Evolutionary conservation across 139 green algal genomes (phyloP).

Genomic region (Micromonas commoda): DNA sequence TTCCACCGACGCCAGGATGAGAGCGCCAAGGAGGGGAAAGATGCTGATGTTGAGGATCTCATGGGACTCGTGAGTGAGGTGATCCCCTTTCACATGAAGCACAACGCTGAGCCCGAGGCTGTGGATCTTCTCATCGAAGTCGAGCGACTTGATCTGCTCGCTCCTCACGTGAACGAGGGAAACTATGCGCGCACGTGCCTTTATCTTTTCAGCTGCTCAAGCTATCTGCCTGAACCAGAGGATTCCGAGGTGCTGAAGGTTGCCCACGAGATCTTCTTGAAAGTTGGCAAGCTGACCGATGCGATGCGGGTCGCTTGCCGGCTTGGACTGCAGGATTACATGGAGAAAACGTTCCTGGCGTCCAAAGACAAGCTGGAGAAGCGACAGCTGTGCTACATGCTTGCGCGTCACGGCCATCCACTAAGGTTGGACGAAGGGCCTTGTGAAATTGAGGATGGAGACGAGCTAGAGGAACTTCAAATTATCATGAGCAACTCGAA

Average conservation of each 20-base stretch:
- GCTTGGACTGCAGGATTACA: slow-evolving; percentile 23
- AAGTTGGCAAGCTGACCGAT: slow-evolving; percentile 63
- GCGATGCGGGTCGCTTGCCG: slow-evolving; percentile 73
- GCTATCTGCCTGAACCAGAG: slow-evolving; percentile 91
- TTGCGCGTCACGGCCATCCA: slow-evolving; percentile 61
- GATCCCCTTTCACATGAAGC: slow-evolving; percentile 90
- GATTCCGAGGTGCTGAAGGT: slow-evolving; percentile 70
- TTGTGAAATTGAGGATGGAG: slow-evolving; percentile 58
- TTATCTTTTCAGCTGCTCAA: slow-evolving; percentile 78
- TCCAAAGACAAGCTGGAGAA: slow-evolving; percentile 62
- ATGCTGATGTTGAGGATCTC: slow-evolving; percentile 57
- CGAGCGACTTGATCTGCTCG: slow-evolving; percentile 49
- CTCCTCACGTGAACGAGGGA: slow-evolving; percentile 68
- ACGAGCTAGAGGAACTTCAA: slow-evolving; percentile 54
- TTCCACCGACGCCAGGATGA: slow-evolving; percentile 46
- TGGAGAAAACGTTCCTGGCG: slow-evolving; percentile 53
- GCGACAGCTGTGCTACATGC: slow-evolving; percentile 89
- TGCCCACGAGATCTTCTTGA: slow-evolving; percentile 75
- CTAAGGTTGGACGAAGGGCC: slow-evolving; percentile 74
- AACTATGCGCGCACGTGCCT: slow-evolving; percentile 86
- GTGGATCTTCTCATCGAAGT: slow-evolving; percentile 98
- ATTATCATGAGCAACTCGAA: slow-evolving; percentile 57
- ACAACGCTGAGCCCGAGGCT: slow-evolving; percentile 97
- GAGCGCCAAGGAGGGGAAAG: slow-evolving; percentile 9
- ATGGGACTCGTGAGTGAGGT: slow-evolving; percentile 85